phyloP scores from a whole-genome alignment of 2,329 filamentous ascomycete species.

The Didymella pinodella region DNA sequence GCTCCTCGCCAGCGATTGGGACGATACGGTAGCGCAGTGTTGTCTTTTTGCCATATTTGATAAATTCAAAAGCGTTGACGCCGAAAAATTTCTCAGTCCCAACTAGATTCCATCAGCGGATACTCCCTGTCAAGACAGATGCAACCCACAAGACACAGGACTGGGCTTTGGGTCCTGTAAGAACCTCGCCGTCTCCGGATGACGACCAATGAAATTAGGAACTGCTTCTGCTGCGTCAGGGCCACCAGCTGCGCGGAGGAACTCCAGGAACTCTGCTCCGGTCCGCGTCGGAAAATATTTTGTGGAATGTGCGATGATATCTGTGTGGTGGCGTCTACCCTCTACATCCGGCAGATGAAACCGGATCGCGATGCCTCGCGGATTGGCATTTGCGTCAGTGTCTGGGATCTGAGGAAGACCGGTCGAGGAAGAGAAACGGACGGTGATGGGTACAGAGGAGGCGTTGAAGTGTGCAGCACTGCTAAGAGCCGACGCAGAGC shows the following conservation, averaged over 20 bases:
- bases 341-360: constrained; percentile 58
- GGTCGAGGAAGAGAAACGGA: constrained; percentile 62
- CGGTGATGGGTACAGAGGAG: constrained; percentile 56
- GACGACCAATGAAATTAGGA: constrained; percentile 54
- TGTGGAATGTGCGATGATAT: constrained; percentile 64
- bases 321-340: constrained; percentile 59
- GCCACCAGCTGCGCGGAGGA: constrained; percentile 54
- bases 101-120: constrained; percentile 30
- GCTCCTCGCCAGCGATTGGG: constrained; percentile 55
- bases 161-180: constrained; percentile 60
- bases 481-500: constrained; percentile 55
- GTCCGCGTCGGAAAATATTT: constrained; percentile 62
- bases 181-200: constrained; percentile 60
- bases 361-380: constrained; percentile 57
- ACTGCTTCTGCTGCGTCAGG: constrained; percentile 45
- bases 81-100: constrained; percentile 59
- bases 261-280: constrained; percentile 61
- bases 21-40: constrained; percentile 60
- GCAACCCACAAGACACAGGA: constrained; percentile 52
- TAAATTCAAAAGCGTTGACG: constrained; percentile 60
- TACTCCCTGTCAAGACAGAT: neutral
- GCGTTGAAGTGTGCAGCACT: constrained; percentile 59
- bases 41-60: constrained; percentile 54
- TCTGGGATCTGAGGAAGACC: constrained; percentile 62
- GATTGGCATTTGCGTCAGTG: constrained; percentile 57